phyloP scores from a whole-genome alignment of 768 basidiomycete genomes.

The Tulasnella sp. region DNA sequence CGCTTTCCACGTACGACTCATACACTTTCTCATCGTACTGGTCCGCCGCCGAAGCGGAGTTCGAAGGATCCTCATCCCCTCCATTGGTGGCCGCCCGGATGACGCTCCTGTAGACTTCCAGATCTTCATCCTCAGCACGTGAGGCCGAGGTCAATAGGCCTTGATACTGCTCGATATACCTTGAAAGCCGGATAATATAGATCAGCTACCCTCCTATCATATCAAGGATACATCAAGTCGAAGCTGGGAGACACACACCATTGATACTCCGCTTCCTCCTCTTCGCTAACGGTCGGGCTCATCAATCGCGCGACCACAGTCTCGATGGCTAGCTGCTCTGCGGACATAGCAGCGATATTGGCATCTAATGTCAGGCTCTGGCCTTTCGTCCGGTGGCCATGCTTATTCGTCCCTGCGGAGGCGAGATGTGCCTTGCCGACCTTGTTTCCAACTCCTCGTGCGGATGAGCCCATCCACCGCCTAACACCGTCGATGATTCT shows the following conservation, averaged over 20 bases:
- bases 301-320: conserved; percentile 47
- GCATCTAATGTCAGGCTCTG: too few species aligned
- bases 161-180: conserved; percentile 67
- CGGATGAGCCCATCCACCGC: conserved; percentile 59
- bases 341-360: neutral
- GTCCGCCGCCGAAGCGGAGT: conserved; percentile 20
- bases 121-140: conserved; percentile 45
- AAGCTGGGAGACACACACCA: conserved; percentile 35
- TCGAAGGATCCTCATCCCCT: conserved; percentile 1
- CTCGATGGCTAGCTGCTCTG: conserved; percentile 39
- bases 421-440: neutral
- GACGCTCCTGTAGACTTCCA: conserved; percentile 44
- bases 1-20: conserved; percentile 3
- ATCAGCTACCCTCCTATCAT: neutral
- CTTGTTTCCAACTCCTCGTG: conserved; percentile 16
- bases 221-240: neutral
- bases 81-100: conserved; percentile 40
- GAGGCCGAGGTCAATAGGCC: conserved; percentile 47
- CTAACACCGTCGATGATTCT: conserved; percentile 73
- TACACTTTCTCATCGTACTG: conserved; percentile 18
- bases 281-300: conserved; percentile 50
- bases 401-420: conserved; percentile 18
- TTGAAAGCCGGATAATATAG: too few species aligned
- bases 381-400: neutral
- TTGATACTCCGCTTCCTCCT: conserved; percentile 63